Evolutionary conservation across 257 asterid species (phyloP).

Genomic region (Buddleja alternifolia): DNA sequence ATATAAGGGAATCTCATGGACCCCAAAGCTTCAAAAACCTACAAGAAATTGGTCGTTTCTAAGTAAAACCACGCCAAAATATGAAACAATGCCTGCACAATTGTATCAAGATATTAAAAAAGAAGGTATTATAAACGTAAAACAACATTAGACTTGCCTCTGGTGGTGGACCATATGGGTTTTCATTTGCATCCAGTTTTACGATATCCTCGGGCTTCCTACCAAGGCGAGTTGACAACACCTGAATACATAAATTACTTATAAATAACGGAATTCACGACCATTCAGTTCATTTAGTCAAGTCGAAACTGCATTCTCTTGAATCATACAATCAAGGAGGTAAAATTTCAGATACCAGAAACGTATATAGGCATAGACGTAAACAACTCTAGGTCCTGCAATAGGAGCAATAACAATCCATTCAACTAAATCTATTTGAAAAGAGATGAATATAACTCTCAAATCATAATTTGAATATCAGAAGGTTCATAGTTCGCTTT

Average conservation of each 20-base stretch:
- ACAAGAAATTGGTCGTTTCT: constrained; percentile 32
- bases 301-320: constrained; percentile 24
- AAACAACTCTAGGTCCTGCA: background rate
- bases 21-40: constrained; percentile 95
- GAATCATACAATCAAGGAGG: background rate
- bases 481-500: background rate
- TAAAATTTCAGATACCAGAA: background rate
- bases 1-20: constrained; percentile 84
- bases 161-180: constrained; percentile 99
- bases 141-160: constrained; percentile 56
- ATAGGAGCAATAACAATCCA: background rate
- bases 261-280: constrained; percentile 12
- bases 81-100: constrained; percentile 5
- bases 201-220: constrained; percentile 95
- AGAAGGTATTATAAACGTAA: background rate
- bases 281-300: background rate
- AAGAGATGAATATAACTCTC: background rate
- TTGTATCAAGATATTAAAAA: background rate
- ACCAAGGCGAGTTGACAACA: constrained; percentile 87
- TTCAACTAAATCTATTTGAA: background rate
- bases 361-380: background rate
- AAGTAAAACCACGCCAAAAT: constrained; percentile 19
- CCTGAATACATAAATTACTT: constrained; percentile 47
- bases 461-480: background rate
- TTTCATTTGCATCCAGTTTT: constrained; percentile 93